Evolutionary conservation across 129 eudicot genomes (phyloP).

Genomic region (Smallanthus sonchifolius): DNA sequence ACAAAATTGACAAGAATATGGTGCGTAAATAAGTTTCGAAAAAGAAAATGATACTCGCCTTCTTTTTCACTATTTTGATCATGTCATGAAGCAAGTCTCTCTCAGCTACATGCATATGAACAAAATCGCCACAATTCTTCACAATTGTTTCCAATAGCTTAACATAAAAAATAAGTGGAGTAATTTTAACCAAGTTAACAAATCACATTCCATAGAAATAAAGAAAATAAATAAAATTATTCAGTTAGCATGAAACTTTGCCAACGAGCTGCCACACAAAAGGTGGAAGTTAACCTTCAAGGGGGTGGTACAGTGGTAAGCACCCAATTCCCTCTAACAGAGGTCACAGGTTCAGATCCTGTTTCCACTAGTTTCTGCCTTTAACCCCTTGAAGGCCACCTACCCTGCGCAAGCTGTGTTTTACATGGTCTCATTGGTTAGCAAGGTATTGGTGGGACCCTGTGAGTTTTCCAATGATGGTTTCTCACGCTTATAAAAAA

Average conservation of each 20-base stretch:
- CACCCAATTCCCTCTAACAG: too few relatives aligned
- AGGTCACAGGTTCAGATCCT: too few relatives aligned
- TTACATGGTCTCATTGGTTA: too few relatives aligned
- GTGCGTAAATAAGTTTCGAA: not conserved
- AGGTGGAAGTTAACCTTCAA: not conserved
- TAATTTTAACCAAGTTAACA: not conserved
- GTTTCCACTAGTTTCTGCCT: too few relatives aligned
- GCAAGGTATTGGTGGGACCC: too few relatives aligned
- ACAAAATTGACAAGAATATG: not conserved
- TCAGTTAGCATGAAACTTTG: not conserved
- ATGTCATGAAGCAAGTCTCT: conserved; percentile 77
- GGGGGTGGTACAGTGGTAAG: too few relatives aligned
- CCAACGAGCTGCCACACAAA: not conserved
- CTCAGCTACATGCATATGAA: conserved; percentile 93
- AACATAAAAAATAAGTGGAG: conserved; percentile 9
- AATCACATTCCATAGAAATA: not conserved
- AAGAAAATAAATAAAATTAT: not conserved
- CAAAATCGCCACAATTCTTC: conserved; percentile 82
- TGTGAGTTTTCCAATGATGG: too few relatives aligned
- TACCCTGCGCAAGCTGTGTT: too few relatives aligned
- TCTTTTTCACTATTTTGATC: conserved; percentile 83
- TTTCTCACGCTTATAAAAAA: too few relatives aligned
- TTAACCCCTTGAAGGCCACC: too few relatives aligned
- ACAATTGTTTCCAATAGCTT: conserved; percentile 90
- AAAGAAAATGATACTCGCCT: conserved; percentile 37